These are phyloP conservation scores for Yamadazyma tumulicola DNA, from an alignment of 805 yeast species.

Conservation along the genomic window DNA sequence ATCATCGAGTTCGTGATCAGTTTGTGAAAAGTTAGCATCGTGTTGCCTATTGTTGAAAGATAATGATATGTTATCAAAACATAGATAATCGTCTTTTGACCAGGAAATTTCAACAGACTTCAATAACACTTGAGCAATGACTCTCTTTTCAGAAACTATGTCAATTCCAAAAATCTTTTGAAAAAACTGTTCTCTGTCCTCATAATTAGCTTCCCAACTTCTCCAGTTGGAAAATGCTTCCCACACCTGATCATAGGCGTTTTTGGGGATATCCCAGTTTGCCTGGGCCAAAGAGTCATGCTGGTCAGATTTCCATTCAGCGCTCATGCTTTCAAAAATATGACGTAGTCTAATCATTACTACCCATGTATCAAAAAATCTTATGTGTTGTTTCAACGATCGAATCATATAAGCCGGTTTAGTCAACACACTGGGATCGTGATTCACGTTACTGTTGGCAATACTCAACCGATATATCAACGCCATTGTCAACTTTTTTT, in stretches of 20 bases:
- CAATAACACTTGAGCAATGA: conserved; percentile 7
- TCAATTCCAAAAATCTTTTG: conserved; percentile 10
- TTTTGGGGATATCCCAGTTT: conserved; percentile 43
- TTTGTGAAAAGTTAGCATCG: conserved; percentile 10
- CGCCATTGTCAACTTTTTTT: conserved; percentile 24
- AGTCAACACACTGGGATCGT: conserved; percentile 87
- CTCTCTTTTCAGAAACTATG: conserved; percentile 7
- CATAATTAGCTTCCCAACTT: conserved; percentile 74
- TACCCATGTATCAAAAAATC: conserved; percentile 87
- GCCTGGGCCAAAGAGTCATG: conserved; percentile 26
- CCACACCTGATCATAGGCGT: conserved; percentile 54
- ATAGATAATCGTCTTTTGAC: conserved; percentile 14
- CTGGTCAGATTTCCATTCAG: conserved; percentile 41
- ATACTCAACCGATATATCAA: conserved; percentile 39
- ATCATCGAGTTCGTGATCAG: conserved; percentile 5
- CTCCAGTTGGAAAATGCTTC: conserved; percentile 75
- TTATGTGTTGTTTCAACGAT: conserved; percentile 65
- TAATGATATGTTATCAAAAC: conserved; percentile 10
- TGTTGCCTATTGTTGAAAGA: conserved; percentile 5
- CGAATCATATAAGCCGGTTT: conserved; percentile 82
- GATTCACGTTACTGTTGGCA: conserved; percentile 52
- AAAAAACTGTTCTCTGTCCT: conserved; percentile 19
- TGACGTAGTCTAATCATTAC: conserved; percentile 76
- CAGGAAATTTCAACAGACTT: conserved; percentile 1
- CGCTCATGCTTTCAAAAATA: conserved; percentile 57